Evolutionary conservation across 495 filamentous ascomycete species (phyloP).

Genomic region (Neurospora terricola): DNA sequence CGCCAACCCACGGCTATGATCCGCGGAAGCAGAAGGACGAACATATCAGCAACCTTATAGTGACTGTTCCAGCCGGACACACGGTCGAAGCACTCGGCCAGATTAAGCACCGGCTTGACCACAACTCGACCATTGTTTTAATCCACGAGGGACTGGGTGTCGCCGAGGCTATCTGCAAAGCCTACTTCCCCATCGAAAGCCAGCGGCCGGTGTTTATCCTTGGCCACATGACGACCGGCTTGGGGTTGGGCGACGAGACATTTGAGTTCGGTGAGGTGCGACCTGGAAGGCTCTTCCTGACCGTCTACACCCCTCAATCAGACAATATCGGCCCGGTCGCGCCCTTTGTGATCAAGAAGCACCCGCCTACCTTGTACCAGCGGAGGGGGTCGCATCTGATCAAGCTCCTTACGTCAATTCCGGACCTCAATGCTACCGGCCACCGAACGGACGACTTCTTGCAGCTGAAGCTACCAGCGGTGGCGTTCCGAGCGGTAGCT

Average conservation of each 20-base stretch:
- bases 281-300: constrained; percentile 20
- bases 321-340: neutral
- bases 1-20: neutral
- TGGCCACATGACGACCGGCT: constrained; percentile 57
- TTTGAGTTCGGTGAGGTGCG: constrained; percentile 56
- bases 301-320: constrained; percentile 6
- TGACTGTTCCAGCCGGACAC: constrained; percentile 52
- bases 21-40: constrained; percentile 25
- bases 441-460: constrained; percentile 20
- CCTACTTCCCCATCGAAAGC: constrained; percentile 54
- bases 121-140: constrained; percentile 65
- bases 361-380: constrained; percentile 15
- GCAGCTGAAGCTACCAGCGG: constrained; percentile 52
- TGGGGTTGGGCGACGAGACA: constrained; percentile 30
- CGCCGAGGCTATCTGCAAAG: constrained; percentile 58
- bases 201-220: constrained; percentile 65
- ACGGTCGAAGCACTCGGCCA: constrained; percentile 45
- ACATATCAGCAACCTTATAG: constrained; percentile 60
- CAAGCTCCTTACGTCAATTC: constrained; percentile 18
- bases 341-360: constrained; percentile 5
- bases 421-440: constrained; percentile 18
- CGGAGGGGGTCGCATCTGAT: constrained; percentile 19
- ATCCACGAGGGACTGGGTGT: constrained; percentile 77
- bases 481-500: constrained; percentile 64
- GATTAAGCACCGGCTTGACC: constrained; percentile 57